A percentile compares a stretch with the other conserved stretches of the same genome.
Evolutionary conservation across 257 asterid species (phyloP).

Genomic region (Petunia secreta): DNA sequence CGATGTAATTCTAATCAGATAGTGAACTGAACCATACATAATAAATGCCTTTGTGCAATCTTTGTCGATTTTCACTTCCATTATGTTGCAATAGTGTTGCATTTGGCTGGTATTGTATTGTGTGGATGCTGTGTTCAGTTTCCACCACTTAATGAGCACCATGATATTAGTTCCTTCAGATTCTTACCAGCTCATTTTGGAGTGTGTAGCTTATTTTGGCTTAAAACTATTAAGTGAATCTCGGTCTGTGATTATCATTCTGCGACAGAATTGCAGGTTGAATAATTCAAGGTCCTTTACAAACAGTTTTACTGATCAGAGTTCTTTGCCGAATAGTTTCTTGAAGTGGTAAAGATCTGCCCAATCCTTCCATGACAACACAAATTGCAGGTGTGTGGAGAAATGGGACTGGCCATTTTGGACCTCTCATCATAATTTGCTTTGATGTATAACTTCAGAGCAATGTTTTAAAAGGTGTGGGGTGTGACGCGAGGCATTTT

Average conservation of each 20-base stretch:
- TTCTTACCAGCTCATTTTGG: not conserved
- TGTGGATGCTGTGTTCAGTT: not conserved
- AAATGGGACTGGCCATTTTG: too few species aligned
- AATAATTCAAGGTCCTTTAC: not conserved
- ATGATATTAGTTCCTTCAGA: not conserved
- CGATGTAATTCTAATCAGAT: too few species aligned
- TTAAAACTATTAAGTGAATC: not conserved
- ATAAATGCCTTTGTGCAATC: not conserved
- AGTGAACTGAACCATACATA: conserved; percentile 10
- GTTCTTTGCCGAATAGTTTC: not conserved
- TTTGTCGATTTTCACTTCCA: not conserved
- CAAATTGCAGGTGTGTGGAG: too few species aligned
- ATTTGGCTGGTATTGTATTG: not conserved
- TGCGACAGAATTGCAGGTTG: not conserved
- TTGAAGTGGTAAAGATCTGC: too few species aligned
- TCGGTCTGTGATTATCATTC: not conserved
- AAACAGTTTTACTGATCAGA: not conserved
- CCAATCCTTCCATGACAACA: too few species aligned
- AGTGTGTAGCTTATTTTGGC: not conserved
- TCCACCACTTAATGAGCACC: not conserved
- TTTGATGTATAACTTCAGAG: too few species aligned
- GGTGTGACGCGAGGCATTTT: too few species aligned
- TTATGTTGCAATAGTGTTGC: not conserved
- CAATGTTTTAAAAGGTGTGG: too few species aligned
- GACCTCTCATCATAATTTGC: too few species aligned